Base-by-base conservation (phyloP, 164 flowering plant genomes). In the Tinospora cordifolia region DNA sequence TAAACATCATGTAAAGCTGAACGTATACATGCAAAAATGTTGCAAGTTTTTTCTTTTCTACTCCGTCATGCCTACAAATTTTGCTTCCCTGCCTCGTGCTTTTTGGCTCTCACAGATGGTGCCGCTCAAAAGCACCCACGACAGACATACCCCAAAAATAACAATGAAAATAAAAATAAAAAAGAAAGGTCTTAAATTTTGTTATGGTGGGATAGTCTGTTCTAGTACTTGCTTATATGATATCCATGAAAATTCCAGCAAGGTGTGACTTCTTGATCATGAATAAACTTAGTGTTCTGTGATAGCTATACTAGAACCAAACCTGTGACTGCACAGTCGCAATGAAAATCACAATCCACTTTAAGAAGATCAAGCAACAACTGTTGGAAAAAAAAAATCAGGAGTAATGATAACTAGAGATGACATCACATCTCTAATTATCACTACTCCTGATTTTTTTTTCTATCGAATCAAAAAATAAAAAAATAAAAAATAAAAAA, bases 181-280 rank as follows among this genome's bases (percentile, higher is more conserved):
- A n/a, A n/a, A n/a, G n/a, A n/a, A n/a, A n/a, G n/a, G n/a, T 8
- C 60, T 21, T n/a, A 9, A 54, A 54, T 54, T 54, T 54, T 0
- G 7, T 54, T 54, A 54, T 54, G 60, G 60, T 54, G 24, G 60
- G 21, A 60, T 26, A 60, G 63, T 19, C 30, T 60, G 26, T 14
- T 24, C 63, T 60, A 40, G 22, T 11, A 40, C 17, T 65, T 65
- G 2, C 49, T 65, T 10, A 39, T 21, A 40, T 41, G 54, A 66
- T 14, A 22, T 22, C 51, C 13, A 54, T 54, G 60, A 54, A 54
- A 54, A 54, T 9, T 54, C 60, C 60, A 54, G 60, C 21, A 54
- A 44, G 60, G n/a, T 54, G 60, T 54, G 60, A 54, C 60, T 54
- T 54, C 60, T 6, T 36, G 54, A 66, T 44, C 19, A 41, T 41